Conservation (phyloP, 2,329 filamentous ascomycete genomes). For the Hysterium pulicare region DNA sequence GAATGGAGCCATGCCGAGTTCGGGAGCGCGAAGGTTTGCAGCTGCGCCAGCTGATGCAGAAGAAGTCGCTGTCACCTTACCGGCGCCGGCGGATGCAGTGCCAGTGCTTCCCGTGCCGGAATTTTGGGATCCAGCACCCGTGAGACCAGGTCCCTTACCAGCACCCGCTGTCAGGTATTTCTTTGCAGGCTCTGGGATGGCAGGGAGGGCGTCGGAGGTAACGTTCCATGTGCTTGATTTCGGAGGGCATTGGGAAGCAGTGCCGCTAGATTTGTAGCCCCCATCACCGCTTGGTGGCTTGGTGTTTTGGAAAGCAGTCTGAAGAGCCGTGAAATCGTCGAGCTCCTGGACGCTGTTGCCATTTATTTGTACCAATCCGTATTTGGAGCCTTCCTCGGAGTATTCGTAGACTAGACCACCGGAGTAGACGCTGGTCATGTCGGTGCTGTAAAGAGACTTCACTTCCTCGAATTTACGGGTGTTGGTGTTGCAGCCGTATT, state of each 20-base stretch:
- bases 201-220: slow-evolving; percentile 51
- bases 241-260: slow-evolving; percentile 53
- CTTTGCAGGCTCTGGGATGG: slow-evolving; percentile 54
- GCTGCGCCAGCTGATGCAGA: slow-evolving; percentile 40
- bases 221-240: slow-evolving; percentile 57
- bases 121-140: slow-evolving; percentile 54
- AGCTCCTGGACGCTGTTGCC: slow-evolving; percentile 55
- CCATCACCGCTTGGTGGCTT: slow-evolving; percentile 54
- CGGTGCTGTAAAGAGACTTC: slow-evolving; percentile 67
- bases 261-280: slow-evolving; percentile 55
- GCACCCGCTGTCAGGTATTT: slow-evolving; percentile 58
- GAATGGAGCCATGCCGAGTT: slow-evolving; percentile 49
- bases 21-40: slow-evolving; percentile 41
- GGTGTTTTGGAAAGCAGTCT: slow-evolving; percentile 50
- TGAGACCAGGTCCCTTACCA: slow-evolving; percentile 55
- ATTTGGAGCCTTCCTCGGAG: slow-evolving; percentile 70
- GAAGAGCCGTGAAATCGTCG: slow-evolving; percentile 60
- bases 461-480: slow-evolving; percentile 80
- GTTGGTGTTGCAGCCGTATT: slow-evolving; percentile 87
- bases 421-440: slow-evolving; percentile 91
- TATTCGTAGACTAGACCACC: slow-evolving; percentile 97
- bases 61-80: slow-evolving; percentile 40
- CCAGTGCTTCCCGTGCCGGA: slow-evolving; percentile 46
- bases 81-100: slow-evolving; percentile 49
- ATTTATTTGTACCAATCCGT: slow-evolving; percentile 70